Conservation (phyloP, 768 basidiomycete species). For the Tylopilus vinaceipallidus region DNA sequence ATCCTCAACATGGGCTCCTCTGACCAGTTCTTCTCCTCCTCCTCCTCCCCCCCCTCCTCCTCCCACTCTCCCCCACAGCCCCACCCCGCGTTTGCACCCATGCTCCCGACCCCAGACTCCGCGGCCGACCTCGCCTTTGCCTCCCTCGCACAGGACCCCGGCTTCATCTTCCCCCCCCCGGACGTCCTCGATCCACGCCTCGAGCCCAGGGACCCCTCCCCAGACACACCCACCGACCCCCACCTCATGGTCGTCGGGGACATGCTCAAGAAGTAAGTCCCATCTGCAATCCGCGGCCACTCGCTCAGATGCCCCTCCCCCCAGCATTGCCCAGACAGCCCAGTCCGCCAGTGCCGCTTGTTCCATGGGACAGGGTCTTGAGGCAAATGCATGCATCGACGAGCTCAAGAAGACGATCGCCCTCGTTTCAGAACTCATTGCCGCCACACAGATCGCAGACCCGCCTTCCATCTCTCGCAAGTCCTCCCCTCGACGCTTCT, state of each 20-base stretch:
- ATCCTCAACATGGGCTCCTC: not conserved
- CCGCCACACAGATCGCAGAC: slow-evolving; percentile 39
- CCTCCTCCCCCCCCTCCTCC: slow-evolving; percentile 25
- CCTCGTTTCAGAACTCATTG: slow-evolving; percentile 54
- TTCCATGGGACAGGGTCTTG: slow-evolving; percentile 42
- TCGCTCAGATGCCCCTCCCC: slow-evolving; percentile 20
- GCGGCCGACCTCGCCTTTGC: slow-evolving; percentile 17
- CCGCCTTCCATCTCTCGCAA: slow-evolving; percentile 32
- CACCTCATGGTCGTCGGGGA: slow-evolving; percentile 50
- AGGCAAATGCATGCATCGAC: slow-evolving; percentile 51
- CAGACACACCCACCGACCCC: slow-evolving; percentile 39
- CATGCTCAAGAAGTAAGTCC: slow-evolving; percentile 51
- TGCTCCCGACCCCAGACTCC: too few species aligned
- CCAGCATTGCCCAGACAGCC: slow-evolving; percentile 61
- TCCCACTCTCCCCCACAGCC: too few species aligned
- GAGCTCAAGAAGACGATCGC: slow-evolving; percentile 54
- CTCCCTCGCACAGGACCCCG: slow-evolving; percentile 23
- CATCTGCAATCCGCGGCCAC: slow-evolving; percentile 6
- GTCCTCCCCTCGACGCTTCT: slow-evolving; percentile 26
- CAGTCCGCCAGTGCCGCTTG: slow-evolving; percentile 55
- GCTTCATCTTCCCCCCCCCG: slow-evolving; percentile 26
- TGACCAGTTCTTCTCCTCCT: slow-evolving; percentile 19
- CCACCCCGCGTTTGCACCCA: slow-evolving; percentile 1
- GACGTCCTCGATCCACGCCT: slow-evolving; percentile 24
- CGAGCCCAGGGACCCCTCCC: slow-evolving; percentile 21